Conservation (phyloP, 202 grass and related monocot species). For the Digitaria exilis region DNA sequence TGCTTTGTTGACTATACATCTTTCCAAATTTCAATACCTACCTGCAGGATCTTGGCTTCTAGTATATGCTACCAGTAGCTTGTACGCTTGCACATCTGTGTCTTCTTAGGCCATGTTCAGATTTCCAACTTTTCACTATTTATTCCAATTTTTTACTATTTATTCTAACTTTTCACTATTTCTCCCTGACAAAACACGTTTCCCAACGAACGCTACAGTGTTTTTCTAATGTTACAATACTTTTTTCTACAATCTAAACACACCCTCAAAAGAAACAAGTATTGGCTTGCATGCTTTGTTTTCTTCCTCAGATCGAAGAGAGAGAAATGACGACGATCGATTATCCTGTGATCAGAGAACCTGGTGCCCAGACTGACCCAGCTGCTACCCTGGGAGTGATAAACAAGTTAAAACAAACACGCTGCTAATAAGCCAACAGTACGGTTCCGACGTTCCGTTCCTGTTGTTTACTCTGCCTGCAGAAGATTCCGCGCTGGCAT, state of each 20-base stretch:
- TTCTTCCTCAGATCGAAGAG: neutral
- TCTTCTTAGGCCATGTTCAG: no score
- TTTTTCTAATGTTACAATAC: no score
- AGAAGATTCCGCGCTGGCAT: slow-evolving; percentile 44
- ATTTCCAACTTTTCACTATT: no score
- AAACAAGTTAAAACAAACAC: slow-evolving; percentile 9
- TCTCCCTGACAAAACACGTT: no score
- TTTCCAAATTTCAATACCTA: neutral
- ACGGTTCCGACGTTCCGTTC: no score
- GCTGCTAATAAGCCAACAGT: neutral
- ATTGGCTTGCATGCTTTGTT: slow-evolving; percentile 13
- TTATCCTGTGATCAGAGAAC: neutral
- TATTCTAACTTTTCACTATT: no score
- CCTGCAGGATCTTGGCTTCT: slow-evolving; percentile 20
- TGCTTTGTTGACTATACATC: no score
- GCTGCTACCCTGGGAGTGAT: neutral
- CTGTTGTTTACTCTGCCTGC: neutral
- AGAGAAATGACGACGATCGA: neutral
- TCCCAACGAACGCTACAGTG: no score
- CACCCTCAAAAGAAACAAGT: neutral
- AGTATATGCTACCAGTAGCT: neutral
- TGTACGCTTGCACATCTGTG: neutral
- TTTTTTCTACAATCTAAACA: no score
- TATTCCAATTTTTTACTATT: no score
- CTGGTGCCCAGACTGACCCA: neutral